Percentiles rank a stretch among this genome's conserved stretches.
Evolutionary conservation across 116 monocot genomes (phyloP).

Genomic region (Dioscorea cayenensis): DNA sequence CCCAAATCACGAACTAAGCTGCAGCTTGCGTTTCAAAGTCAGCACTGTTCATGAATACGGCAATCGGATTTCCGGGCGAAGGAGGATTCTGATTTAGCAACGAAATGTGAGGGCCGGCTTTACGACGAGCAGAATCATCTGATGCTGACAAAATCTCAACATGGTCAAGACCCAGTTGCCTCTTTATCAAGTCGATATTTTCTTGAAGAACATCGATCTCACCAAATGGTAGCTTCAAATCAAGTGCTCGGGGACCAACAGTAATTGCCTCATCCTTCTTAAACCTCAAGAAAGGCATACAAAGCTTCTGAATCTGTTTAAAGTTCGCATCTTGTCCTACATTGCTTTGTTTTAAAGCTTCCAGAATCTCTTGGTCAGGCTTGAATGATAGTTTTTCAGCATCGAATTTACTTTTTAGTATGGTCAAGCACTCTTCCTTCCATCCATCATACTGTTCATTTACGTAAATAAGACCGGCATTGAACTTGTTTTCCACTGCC

Average conservation of each 20-base stretch:
- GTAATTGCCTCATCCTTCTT: slow-evolving; percentile 69
- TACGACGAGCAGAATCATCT: slow-evolving; percentile 26
- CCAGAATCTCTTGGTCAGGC: slow-evolving; percentile 58
- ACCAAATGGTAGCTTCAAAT: slow-evolving; percentile 79
- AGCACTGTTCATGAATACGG: slow-evolving; percentile 38
- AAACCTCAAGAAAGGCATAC: slow-evolving; percentile 84
- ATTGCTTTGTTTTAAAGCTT: slow-evolving; percentile 43
- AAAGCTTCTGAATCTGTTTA: slow-evolving; percentile 74
- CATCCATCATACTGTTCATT: slow-evolving; percentile 88
- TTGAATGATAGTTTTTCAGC: slow-evolving; percentile 30
- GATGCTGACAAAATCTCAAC: slow-evolving; percentile 50
- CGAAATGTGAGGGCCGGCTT: slow-evolving; percentile 30
- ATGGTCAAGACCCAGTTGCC: slow-evolving; percentile 75
- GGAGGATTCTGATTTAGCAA: slow-evolving; percentile 50
- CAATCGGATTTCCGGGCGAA: slow-evolving; percentile 52
- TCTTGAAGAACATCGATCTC: slow-evolving; percentile 73
- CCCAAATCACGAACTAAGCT: background rate
- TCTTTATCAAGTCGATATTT: slow-evolving; percentile 69
- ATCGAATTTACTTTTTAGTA: slow-evolving; percentile 59
- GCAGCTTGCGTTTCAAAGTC: slow-evolving; percentile 7
- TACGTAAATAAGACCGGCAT: slow-evolving; percentile 68
- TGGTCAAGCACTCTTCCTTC: slow-evolving; percentile 63
- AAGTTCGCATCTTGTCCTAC: slow-evolving; percentile 49
- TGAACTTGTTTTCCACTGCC: slow-evolving; percentile 30
- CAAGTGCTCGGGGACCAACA: slow-evolving; percentile 68